Evolutionary conservation across 2,329 filamentous ascomycete genomes (phyloP), one percentile per base, ranked within the genome.

Genomic region (Neofusicoccum sp.): DNA sequence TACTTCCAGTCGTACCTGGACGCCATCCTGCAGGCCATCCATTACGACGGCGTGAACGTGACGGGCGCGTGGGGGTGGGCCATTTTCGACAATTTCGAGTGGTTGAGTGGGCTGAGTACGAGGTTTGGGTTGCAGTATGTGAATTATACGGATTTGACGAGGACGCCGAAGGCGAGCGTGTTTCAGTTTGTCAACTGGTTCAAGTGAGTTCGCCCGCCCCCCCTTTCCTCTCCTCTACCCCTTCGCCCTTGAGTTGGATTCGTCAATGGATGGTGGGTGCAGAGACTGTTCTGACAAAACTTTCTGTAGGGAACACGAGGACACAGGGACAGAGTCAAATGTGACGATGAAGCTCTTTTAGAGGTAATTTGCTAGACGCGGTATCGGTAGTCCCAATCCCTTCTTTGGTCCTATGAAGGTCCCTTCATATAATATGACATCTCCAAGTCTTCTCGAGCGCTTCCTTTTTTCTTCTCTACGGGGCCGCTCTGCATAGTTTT

Each of bases 131-230:
- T 79, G 65, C 76, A 79, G 68, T 76, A 78, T 63, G 70, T 78
- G 6, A 75, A 78, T 59, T 77, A 77, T 49, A 73, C 71, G 26
- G 72, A 69, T 47, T 63, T 78, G 62, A 73, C 73, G 64, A 67
- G 76, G 62, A 73, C 70, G 40, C 76, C 76, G 1, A 78, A 79
- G 65, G 76, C 76, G 1, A 76, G 72, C 53, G 63, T 76, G 67
- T 78, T 77, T 59, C 76, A 78, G 64, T 72, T 76, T 38, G 60
- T 78, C 64, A 73, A 77, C 51, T 79, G 76, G 75, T 78, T 78
- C 63, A 71, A 70, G 67, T 63, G 65, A 62, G 62, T 61, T 20
- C 28, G 11, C 41, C 6, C 3, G 3, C 7, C 2, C 12, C 26
- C 24, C 26, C 20, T 4, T 1, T n/a, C 7, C 3, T 43, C 6